These are phyloP conservation scores for Salvia miltiorrhiza DNA, from an alignment of 257 asterid species.

Conservation along the genomic window DNA sequence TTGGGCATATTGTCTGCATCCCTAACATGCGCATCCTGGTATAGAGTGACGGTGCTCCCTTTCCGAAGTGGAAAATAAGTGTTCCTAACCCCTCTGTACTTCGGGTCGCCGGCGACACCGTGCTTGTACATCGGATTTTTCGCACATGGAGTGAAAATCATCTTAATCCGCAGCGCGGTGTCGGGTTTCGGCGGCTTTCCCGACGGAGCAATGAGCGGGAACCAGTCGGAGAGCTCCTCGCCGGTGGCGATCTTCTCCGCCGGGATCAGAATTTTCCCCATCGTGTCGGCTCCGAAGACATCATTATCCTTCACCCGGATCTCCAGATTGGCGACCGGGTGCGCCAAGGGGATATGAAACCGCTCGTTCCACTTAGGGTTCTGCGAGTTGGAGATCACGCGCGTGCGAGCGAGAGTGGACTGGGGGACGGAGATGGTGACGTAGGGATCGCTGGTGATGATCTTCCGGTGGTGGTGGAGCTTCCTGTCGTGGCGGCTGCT, in stretches of 20 bases:
- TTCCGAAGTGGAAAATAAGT: slow-evolving; percentile 78
- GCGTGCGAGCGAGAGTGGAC: slow-evolving; percentile 80
- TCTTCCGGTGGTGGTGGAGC: slow-evolving; percentile 56
- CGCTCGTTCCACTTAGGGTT: slow-evolving; percentile 75
- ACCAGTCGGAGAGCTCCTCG: slow-evolving; percentile 45
- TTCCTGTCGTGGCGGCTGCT: slow-evolving; percentile 30
- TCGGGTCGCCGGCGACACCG: slow-evolving; percentile 76
- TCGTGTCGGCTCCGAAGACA: slow-evolving; percentile 63
- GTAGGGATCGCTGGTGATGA: slow-evolving; percentile 82
- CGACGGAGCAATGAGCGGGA: slow-evolving; percentile 29
- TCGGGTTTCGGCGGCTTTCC: slow-evolving; percentile 59
- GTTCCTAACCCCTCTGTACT: slow-evolving; percentile 45
- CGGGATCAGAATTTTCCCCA: slow-evolving; percentile 61
- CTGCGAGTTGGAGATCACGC: slow-evolving; percentile 63
- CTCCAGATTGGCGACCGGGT: slow-evolving; percentile 50
- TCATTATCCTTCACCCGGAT: slow-evolving; percentile 74
- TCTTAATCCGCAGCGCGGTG: slow-evolving; percentile 44
- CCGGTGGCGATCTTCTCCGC: slow-evolving; percentile 51
- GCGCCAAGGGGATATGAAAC: slow-evolving; percentile 61
- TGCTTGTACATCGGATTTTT: slow-evolving; percentile 48
- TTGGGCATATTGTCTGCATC: slow-evolving; percentile 41
- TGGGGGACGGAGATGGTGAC: slow-evolving; percentile 76
- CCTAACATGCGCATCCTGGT: slow-evolving; percentile 80
- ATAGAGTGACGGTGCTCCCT: slow-evolving; percentile 66
- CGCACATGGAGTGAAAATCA: slow-evolving; percentile 55